Conservation (phyloP, 2,329 filamentous ascomycete genomes). For the Macroventuria anomochaeta region DNA sequence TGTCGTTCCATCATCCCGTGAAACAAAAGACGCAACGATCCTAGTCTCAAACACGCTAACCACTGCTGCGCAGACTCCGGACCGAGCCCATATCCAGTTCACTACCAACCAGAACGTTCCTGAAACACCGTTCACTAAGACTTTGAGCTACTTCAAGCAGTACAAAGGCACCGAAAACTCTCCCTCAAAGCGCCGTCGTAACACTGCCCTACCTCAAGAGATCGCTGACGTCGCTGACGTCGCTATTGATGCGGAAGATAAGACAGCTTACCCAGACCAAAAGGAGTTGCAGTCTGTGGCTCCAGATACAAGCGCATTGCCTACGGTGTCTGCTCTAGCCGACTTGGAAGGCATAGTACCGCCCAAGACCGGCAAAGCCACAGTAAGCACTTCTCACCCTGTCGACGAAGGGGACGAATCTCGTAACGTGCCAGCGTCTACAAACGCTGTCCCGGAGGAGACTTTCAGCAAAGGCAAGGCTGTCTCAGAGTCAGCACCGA, state of each 20-base stretch:
- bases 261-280: not conserved
- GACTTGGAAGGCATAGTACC: constrained; percentile 18
- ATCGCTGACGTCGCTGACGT: constrained; percentile 25
- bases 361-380: constrained; percentile 21
- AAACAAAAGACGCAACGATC: not conserved
- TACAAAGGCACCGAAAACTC: constrained; percentile 21
- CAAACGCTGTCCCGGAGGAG: not conserved
- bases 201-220: constrained; percentile 30
- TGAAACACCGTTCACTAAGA: constrained; percentile 28
- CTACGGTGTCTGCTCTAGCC: not conserved
- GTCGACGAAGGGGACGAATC: not conserved
- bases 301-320: not conserved
- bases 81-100: constrained; percentile 15
- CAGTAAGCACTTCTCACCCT: not conserved
- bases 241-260: not conserved
- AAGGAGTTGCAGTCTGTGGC: not conserved
- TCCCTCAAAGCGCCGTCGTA: constrained; percentile 24
- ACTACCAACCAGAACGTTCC: not conserved
- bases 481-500: not conserved
- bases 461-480: not conserved
- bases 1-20: not conserved
- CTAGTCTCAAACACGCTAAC: not conserved
- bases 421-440: not conserved
- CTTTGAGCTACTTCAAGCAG: constrained; percentile 28
- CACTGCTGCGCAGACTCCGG: not conserved